Percentiles rank a stretch among this genome's conserved stretches.
phyloP scores from a whole-genome alignment of 75 land plant species.

The Gnetum montanum region DNA sequence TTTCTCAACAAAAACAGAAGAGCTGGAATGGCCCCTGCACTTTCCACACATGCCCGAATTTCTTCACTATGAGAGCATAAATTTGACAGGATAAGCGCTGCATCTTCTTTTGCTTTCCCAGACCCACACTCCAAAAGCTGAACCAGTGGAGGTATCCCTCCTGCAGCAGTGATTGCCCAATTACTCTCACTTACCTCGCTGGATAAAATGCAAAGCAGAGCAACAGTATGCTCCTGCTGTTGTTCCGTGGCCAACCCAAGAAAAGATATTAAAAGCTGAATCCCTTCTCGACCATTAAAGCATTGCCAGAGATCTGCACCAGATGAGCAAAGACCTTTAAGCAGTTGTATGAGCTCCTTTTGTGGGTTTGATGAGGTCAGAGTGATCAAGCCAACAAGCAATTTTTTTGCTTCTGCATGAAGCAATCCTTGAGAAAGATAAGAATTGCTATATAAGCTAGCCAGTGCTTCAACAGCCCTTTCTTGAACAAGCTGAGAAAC shows the following conservation, averaged over 20 bases:
- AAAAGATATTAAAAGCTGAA: slow-evolving; percentile 81
- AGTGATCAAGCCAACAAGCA: slow-evolving; percentile 79
- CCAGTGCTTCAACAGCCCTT: slow-evolving; percentile 74
- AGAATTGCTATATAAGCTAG: slow-evolving; percentile 75
- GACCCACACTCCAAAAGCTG: slow-evolving; percentile 47
- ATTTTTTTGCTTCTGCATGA: slow-evolving; percentile 75
- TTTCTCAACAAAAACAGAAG: slow-evolving; percentile 78
- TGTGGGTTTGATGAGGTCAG: slow-evolving; percentile 67
- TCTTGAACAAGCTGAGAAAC: slow-evolving; percentile 57
- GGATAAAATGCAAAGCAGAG: slow-evolving; percentile 57
- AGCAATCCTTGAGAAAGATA: slow-evolving; percentile 31
- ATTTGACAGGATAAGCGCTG: slow-evolving; percentile 36
- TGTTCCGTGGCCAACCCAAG: slow-evolving; percentile 81
- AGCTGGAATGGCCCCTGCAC: slow-evolving; percentile 49
- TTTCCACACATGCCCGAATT: slow-evolving; percentile 22
- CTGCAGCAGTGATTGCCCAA: slow-evolving; percentile 83
- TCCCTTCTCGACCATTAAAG: slow-evolving; percentile 61
- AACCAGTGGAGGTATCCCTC: slow-evolving; percentile 47
- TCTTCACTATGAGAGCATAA: slow-evolving; percentile 48
- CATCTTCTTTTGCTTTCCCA: slow-evolving; percentile 38
- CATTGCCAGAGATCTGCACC: slow-evolving; percentile 54
- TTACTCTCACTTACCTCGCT: slow-evolving; percentile 83
- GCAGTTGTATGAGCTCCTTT: slow-evolving; percentile 56
- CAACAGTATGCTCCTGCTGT: slow-evolving; percentile 85
- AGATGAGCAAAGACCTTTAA: slow-evolving; percentile 47